These are phyloP conservation scores for Tieghemiomyces parasiticus DNA, from an alignment of 192 early-diverging fungal species.

Conservation along the genomic window DNA sequence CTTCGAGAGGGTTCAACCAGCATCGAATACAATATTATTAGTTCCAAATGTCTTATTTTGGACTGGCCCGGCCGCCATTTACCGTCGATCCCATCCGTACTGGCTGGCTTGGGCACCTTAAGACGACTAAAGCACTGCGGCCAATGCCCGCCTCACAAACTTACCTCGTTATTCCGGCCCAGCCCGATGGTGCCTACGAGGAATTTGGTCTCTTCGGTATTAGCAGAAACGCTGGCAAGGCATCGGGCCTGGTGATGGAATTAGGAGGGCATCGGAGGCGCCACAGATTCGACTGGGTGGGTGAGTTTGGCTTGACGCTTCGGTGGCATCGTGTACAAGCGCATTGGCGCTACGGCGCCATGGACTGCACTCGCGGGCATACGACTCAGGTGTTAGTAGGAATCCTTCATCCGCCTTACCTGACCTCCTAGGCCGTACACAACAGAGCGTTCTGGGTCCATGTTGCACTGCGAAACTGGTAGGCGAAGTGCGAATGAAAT, in stretches of 20 bases:
- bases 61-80: too few species aligned
- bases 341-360: too few species aligned
- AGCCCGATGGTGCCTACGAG: conserved; percentile 51
- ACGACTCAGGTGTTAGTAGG: too few species aligned
- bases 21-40: neutral
- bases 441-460: conserved; percentile 21
- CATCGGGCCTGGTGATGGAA: conserved; percentile 36
- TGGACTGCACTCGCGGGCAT: too few species aligned
- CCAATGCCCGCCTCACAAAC: neutral
- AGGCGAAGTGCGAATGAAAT: too few species aligned
- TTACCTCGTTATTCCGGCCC: conserved; percentile 42
- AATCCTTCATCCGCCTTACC: conserved; percentile 19
- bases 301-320: neutral
- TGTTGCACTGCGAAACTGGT: neutral
- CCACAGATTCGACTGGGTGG: neutral
- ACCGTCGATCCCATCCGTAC: too few species aligned
- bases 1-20: too few species aligned
- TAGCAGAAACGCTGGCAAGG: conserved; percentile 39
- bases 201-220: conserved; percentile 51
- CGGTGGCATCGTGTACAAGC: neutral
- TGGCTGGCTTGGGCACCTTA: neutral
- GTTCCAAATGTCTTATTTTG: too few species aligned
- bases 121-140: neutral
- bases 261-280: too few species aligned
- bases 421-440: conserved; percentile 51